phyloP scores from a whole-genome alignment of 768 basidiomycete species.

The Calocybe indica region DNA sequence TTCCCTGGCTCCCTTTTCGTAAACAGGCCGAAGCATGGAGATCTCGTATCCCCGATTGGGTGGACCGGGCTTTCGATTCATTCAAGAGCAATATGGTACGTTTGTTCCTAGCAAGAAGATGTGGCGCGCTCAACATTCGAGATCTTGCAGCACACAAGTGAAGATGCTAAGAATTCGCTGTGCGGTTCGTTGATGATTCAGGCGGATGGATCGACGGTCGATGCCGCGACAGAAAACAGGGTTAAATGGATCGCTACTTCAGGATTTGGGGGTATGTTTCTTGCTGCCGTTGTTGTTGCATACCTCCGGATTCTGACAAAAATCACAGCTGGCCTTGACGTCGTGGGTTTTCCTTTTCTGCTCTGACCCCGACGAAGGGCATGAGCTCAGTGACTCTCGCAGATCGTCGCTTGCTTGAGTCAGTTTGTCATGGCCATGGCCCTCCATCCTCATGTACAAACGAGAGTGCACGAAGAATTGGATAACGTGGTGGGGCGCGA shows the following conservation, averaged over 20 bases:
- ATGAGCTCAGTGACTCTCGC: background rate
- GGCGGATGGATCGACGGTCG: slow-evolving; percentile 9
- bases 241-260: slow-evolving; percentile 15
- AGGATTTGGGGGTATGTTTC: slow-evolving; percentile 10
- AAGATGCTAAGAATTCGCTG: slow-evolving; percentile 12
- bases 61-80: slow-evolving; percentile 10
- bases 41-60: slow-evolving; percentile 12
- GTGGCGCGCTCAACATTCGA: background rate
- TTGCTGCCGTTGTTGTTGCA: background rate
- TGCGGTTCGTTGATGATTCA: slow-evolving; percentile 13
- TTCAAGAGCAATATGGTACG: slow-evolving; percentile 12
- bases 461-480: slow-evolving; percentile 10
- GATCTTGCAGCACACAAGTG: slow-evolving; percentile 9
- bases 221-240: slow-evolving; percentile 10
- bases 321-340: slow-evolving; percentile 12
- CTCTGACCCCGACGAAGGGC: background rate
- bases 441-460: slow-evolving; percentile 8
- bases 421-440: slow-evolving; percentile 14
- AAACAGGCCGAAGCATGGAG: slow-evolving; percentile 11
- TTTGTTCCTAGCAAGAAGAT: background rate
- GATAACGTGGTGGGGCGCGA: slow-evolving; percentile 10
- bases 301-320: background rate
- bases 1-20: slow-evolving; percentile 4
- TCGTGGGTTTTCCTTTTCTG: slow-evolving; percentile 4
- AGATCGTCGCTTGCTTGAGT: slow-evolving; percentile 11